Conservation (phyloP, 1,284 basidiomycete species). For the Tilletia setariae region DNA sequence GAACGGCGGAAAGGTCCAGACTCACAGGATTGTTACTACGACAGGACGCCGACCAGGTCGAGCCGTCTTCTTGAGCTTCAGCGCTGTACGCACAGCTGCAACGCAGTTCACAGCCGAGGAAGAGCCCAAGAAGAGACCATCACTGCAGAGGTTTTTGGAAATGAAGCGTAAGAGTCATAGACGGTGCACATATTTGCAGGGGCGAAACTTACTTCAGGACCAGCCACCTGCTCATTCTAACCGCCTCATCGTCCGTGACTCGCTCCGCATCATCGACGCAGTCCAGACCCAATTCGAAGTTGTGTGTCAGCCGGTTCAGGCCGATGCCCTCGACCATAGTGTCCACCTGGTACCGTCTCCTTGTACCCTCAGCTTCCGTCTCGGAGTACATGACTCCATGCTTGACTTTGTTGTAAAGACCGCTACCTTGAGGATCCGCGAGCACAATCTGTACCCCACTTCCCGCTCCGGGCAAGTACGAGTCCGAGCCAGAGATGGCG, state of each 20-base stretch:
- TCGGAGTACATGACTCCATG: slow-evolving; percentile 85
- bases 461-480: too few species aligned
- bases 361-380: slow-evolving; percentile 91
- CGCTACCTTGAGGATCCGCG: slow-evolving; percentile 90
- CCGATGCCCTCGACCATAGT: slow-evolving; percentile 67
- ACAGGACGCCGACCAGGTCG: slow-evolving; percentile 25
- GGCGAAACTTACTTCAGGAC: slow-evolving; percentile 31
- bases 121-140: slow-evolving; percentile 92
- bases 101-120: slow-evolving; percentile 94
- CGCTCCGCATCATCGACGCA: slow-evolving; percentile 45
- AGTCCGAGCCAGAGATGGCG: slow-evolving; percentile 17
- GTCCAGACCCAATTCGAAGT: slow-evolving; percentile 43
- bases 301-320: slow-evolving; percentile 49
- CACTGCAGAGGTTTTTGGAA: slow-evolving; percentile 63
- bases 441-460: slow-evolving; percentile 59
- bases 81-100: slow-evolving; percentile 65
- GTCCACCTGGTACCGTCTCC: slow-evolving; percentile 72
- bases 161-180: too few species aligned
- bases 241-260: slow-evolving; percentile 50
- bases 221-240: slow-evolving; percentile 45
- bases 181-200: not conserved
- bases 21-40: slow-evolving; percentile 48
- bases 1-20: not conserved
- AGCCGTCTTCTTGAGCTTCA: slow-evolving; percentile 34
- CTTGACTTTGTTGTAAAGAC: slow-evolving; percentile 78